phyloP scores from a whole-genome alignment of 352 stramenopile species.

The Globisporangium iwayamae region DNA sequence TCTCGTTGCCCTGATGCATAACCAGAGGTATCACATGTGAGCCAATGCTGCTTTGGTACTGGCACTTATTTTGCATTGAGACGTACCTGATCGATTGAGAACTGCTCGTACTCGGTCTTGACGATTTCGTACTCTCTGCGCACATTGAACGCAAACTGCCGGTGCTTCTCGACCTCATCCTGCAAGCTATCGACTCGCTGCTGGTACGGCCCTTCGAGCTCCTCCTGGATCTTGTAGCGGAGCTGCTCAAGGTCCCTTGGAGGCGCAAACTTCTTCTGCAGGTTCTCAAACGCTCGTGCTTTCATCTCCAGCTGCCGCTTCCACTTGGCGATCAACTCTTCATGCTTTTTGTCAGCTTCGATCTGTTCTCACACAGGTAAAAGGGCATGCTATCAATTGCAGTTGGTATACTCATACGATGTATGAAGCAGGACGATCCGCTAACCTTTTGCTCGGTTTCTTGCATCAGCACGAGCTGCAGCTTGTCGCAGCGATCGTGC shows the following conservation, averaged over 20 bases:
- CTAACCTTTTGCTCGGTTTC: constrained; percentile 76
- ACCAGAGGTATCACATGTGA: background rate
- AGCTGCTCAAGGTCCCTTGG: constrained; percentile 80
- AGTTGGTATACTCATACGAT: no score
- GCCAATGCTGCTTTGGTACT: background rate
- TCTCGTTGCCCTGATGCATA: constrained; percentile 48
- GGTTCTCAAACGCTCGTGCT: constrained; percentile 67
- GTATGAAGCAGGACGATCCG: no score
- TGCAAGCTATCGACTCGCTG: constrained; percentile 60
- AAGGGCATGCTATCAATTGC: no score
- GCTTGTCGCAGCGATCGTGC: constrained; percentile 77
- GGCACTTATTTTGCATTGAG: background rate
- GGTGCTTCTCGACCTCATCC: constrained; percentile 69
- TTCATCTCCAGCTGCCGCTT: constrained; percentile 84
- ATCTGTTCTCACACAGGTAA: constrained; percentile 18
- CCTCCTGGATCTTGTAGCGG: constrained; percentile 77
- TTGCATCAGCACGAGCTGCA: constrained; percentile 74
- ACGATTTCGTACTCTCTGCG: constrained; percentile 75
- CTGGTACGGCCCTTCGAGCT: constrained; percentile 73
- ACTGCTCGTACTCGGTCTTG: constrained; percentile 86
- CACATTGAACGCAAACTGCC: constrained; percentile 58
- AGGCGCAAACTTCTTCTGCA: constrained; percentile 82
- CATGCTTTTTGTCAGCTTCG: constrained; percentile 77
- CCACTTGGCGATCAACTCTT: constrained; percentile 80
- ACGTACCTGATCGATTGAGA: constrained; percentile 60